Conservation (phyloP, 2,329 filamentous ascomycete genomes). For the Apiospora rasikravindrae region DNA sequence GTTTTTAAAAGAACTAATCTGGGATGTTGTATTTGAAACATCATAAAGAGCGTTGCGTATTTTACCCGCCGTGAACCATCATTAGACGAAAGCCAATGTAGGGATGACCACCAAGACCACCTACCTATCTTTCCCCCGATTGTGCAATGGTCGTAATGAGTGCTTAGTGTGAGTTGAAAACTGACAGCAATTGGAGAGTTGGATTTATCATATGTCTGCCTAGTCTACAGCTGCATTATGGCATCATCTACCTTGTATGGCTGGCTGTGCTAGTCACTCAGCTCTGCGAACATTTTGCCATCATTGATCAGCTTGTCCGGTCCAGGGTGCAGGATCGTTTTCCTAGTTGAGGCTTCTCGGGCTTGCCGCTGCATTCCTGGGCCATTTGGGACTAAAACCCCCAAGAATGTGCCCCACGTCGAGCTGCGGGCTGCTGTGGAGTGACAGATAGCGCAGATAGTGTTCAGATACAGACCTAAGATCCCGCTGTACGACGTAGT, state of each 20-base stretch:
- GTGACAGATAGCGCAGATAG: background rate
- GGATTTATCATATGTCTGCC: background rate
- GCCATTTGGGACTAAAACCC: background rate
- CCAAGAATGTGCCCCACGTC: background rate
- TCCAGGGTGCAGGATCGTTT: background rate
- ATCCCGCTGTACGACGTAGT: background rate
- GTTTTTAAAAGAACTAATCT: background rate
- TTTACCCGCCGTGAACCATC: background rate
- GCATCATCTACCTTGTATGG: background rate
- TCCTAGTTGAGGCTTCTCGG: constrained; percentile 7
- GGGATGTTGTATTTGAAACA: constrained; percentile 2
- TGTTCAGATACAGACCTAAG: background rate
- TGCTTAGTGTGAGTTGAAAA: background rate
- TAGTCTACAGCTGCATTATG: background rate
- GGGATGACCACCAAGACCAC: background rate
- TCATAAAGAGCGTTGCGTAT: background rate
- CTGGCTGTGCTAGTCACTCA: background rate
- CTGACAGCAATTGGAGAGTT: no score
- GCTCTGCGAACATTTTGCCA: background rate
- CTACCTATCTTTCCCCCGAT: background rate
- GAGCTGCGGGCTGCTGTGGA: background rate
- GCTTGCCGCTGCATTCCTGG: constrained; percentile 3
- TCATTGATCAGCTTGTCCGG: background rate
- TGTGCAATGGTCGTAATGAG: background rate
- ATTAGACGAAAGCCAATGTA: background rate